These are phyloP conservation scores for Pseudisothecium myosuroides DNA, from an alignment of 225 moss, liverwort and hornwort species.

Conservation along the genomic window DNA sequence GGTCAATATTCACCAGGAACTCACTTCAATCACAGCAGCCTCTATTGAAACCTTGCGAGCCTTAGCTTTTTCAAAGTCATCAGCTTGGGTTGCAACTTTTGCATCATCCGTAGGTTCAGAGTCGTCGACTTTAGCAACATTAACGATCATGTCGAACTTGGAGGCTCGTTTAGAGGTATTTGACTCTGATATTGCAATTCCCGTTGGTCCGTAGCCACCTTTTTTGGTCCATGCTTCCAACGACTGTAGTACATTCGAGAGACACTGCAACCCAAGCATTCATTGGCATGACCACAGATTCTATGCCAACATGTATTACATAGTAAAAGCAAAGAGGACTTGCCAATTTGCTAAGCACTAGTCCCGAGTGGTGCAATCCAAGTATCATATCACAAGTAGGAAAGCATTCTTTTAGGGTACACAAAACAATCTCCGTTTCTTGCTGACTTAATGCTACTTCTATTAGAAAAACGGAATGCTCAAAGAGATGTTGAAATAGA, in stretches of 20 bases:
- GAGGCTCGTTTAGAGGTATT: conserved; percentile 1
- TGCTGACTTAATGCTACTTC: not conserved
- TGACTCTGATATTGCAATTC: not conserved
- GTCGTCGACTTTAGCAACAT: conserved; percentile 35
- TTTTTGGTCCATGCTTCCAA: conserved; percentile 65
- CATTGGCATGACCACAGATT: not conserved
- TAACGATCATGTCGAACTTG: not conserved
- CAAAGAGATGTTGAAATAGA: not conserved
- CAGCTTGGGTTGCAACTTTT: conserved; percentile 41
- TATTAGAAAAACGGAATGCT: not conserved
- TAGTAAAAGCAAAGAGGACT: not conserved
- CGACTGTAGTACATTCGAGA: conserved; percentile 74
- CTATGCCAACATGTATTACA: not conserved
- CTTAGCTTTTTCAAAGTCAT: conserved; percentile 84
- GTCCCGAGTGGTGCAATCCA: not conserved
- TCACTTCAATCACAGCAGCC: conserved; percentile 73
- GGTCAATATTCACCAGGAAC: not conserved
- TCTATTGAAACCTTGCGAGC: conserved; percentile 80
- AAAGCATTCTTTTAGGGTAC: not conserved
- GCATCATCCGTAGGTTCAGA: conserved; percentile 42
- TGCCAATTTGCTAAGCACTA: not conserved
- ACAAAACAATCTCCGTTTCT: not conserved
- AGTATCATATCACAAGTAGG: not conserved
- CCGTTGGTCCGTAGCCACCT: conserved; percentile 21
- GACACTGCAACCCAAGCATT: conserved; percentile 42